These are phyloP conservation scores for Tolypocladium guangdongense DNA, from an alignment of 2,329 filamentous ascomycete genomes.

Conservation along the genomic window DNA sequence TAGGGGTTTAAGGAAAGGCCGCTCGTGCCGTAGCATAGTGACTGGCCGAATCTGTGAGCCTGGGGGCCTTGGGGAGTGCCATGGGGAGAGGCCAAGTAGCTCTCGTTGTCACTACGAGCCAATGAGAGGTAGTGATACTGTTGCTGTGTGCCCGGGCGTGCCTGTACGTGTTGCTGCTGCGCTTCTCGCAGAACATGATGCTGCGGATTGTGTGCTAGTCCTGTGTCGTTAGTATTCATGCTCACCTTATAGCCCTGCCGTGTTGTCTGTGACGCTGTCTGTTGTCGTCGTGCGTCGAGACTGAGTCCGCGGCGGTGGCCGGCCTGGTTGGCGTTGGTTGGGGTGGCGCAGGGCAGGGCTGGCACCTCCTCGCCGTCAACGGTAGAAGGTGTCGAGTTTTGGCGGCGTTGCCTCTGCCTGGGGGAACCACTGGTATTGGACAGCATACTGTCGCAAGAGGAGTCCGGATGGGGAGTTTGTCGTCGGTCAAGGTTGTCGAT, in stretches of 20 bases:
- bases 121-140: constrained; percentile 14
- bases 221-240: constrained; percentile 43
- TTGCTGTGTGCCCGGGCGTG: constrained; percentile 54
- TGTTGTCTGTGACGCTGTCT: constrained; percentile 18
- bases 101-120: constrained; percentile 33
- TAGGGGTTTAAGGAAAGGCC: constrained; percentile 37
- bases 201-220: constrained; percentile 50
- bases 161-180: constrained; percentile 71
- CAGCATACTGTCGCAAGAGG: constrained; percentile 66
- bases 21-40: constrained; percentile 32
- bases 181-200: constrained; percentile 72
- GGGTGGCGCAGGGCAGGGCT: too few relatives aligned
- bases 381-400: constrained; percentile 73
- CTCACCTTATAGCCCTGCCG: constrained; percentile 34
- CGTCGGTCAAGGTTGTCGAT: constrained; percentile 42
- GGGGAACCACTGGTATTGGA: constrained; percentile 64
- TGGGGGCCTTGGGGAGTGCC: constrained; percentile 44
- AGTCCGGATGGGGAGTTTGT: constrained; percentile 51
- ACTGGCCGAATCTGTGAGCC: constrained; percentile 39
- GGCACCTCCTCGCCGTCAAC: constrained; percentile 65
- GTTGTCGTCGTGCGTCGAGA: constrained; percentile 61
- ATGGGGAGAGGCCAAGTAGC: constrained; percentile 46
- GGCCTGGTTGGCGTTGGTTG: constrained; percentile 33
- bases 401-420: constrained; percentile 51
- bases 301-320: constrained; percentile 76